Base-by-base conservation (phyloP, 805 yeast genomes). In the Lachancea sp. region DNA sequence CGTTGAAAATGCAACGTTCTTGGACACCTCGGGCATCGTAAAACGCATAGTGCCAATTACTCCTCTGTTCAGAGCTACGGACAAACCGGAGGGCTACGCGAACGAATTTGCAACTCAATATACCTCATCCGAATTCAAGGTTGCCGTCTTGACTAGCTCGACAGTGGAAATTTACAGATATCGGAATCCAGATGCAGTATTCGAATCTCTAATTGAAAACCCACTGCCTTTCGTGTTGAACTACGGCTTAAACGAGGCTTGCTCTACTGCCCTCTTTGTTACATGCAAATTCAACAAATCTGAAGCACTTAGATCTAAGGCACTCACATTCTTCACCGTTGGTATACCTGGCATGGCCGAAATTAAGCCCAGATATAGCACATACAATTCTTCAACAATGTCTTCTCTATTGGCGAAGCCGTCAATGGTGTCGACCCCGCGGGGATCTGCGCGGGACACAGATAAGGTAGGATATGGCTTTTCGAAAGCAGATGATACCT, bases 51-150 rank as follows among this genome's bases (percentile, higher is more conserved):
- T 78, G 13, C 84, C 82, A 46, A 55, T 85, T 32, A 75, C 90
- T 0, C 78, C 84, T 12, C 66, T 79, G 2, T 81, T 81, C 70
- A 74, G 76, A 54, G 86, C 94, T 1, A 74, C 90, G 0, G 64
- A 75, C 31, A 76, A 76, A 33, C 95, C 95, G 16, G 76, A 70
- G 50, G 96, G 96, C 2, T 86, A 80, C 56, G 85, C 87, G 8
- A 89, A 90, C 57, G 79, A 79, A 44, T 78, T 85, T 61, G 95
- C 96, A 1, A 79, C 90, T 5, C 97, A 89, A 53, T 90, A 86
- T 55, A 74, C 79, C 13, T 63, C 74, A 15, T 69, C 71, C 15
- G 78, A 85, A 0, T 72, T 83, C 34, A 78, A 77, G 52, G 74
- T 89, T 55, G 96, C 95, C 1, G 78, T 90, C 1, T 67, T 92